Conservation (phyloP, 495 filamentous ascomycete species). For the Hypomontagnella submonticulosa region DNA sequence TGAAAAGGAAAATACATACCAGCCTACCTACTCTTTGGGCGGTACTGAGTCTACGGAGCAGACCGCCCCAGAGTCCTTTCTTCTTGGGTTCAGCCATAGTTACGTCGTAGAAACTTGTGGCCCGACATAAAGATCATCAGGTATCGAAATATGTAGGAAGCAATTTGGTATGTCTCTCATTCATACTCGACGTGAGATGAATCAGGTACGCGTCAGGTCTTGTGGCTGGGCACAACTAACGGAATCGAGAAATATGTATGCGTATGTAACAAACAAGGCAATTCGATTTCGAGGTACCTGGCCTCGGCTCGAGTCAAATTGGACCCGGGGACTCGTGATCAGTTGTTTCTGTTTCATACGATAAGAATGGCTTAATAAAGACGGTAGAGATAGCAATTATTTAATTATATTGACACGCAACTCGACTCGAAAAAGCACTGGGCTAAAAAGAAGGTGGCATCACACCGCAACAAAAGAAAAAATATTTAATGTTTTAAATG, state of each 20-base stretch:
- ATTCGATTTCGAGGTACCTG: conserved; percentile 13
- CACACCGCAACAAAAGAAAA: conserved; percentile 18
- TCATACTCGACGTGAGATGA: conserved; percentile 36
- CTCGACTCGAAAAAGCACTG: conserved; percentile 8
- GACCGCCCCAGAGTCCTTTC: conserved; percentile 52
- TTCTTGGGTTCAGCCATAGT: conserved; percentile 51
- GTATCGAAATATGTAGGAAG: conserved; percentile 25
- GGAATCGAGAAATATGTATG: conserved; percentile 9
- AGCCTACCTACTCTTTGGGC: conserved; percentile 47
- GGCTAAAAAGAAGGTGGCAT: conserved; percentile 1
- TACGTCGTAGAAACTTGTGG: conserved; percentile 27
- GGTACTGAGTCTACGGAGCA: conserved; percentile 51
- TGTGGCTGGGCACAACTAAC: conserved; percentile 41
- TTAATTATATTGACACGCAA: conserved; percentile 16
- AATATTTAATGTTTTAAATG: conserved; percentile 19
- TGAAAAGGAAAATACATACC: conserved; percentile 39
- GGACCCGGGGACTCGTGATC: conserved; percentile 11
- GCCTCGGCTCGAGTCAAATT: conserved; percentile 8
- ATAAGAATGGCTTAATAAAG: conserved; percentile 1
- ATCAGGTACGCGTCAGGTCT: conserved; percentile 43
- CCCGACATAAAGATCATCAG: conserved; percentile 31
- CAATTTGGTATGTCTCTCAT: conserved; percentile 31
- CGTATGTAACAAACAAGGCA: conserved; percentile 26
- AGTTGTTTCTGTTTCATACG: conserved; percentile 19
- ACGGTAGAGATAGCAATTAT: no score